phyloP scores from a whole-genome alignment of 352 stramenopile genomes.

The Aphanomyces invadans region DNA sequence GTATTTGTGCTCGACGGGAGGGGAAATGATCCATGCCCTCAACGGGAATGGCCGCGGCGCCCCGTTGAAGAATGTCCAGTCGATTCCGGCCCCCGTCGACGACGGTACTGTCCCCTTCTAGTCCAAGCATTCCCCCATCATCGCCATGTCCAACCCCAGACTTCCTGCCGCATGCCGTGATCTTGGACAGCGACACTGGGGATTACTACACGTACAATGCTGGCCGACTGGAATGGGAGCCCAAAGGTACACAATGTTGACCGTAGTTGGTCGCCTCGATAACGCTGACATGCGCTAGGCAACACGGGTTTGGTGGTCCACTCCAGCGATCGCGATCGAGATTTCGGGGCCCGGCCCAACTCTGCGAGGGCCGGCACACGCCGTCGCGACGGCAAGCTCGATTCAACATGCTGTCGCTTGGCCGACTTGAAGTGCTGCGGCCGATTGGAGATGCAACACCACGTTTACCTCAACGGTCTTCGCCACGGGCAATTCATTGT shows the following conservation, averaged over 20 bases:
- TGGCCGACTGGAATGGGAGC: constrained; percentile 37
- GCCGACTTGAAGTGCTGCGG: constrained; percentile 59
- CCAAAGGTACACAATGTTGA: constrained; percentile 32
- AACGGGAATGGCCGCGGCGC: constrained; percentile 55
- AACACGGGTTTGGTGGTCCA: constrained; percentile 68
- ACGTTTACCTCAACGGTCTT: constrained; percentile 35
- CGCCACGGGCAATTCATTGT: constrained; percentile 33
- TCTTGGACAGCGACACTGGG: constrained; percentile 62
- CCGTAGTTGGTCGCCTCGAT: too few relatives aligned
- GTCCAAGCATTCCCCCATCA: not conserved
- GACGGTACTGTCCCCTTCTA: not conserved
- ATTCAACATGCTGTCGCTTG: constrained; percentile 43
- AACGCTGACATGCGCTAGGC: not conserved
- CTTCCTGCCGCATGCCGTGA: constrained; percentile 29
- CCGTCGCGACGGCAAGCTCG: constrained; percentile 35
- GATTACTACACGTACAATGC: constrained; percentile 57
- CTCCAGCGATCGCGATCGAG: constrained; percentile 44
- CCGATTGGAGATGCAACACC: constrained; percentile 44
- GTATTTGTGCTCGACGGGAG: constrained; percentile 65
- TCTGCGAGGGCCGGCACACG: constrained; percentile 46
- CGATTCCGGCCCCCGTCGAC: constrained; percentile 32
- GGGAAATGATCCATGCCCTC: constrained; percentile 47
- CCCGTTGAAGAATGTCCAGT: constrained; percentile 35
- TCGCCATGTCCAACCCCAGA: constrained; percentile 2
- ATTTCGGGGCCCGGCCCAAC: constrained; percentile 55